Evolutionary conservation across 148 eudicot genomes (phyloP), one percentile per base, ranked within the genome.

Genomic region (Fallopia convolvulus): DNA sequence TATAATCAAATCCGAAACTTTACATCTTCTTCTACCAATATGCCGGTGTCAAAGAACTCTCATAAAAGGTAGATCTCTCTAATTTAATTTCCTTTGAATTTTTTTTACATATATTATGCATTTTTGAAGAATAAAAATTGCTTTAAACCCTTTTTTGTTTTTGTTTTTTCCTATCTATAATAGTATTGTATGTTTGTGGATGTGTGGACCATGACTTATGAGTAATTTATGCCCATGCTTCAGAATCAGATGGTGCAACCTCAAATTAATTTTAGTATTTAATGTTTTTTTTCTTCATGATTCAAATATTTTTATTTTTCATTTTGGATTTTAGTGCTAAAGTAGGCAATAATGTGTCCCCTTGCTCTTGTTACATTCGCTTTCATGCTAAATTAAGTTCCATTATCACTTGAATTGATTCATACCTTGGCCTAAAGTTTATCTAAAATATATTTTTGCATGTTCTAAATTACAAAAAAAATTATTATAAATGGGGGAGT

Each of bases 61-160:
- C 99, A 94, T 84, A 94, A 94, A 90, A 92, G 99, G 99, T 92
- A 60, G 23, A 55, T 55, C 61, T 55, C 61, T 55, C 26, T 7
- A 18, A 20, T 15, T 18, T 15, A 4, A 55, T 55, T 55, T 55
- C 23, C 20, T 55, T 5, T 55, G 70, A 63, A 8, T 63, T 30
- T 63, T 0, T 63, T 40, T 26, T 63, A 10, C 36, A 61, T 61
- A 58, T 47, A 47, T 44, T 52, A 52, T 36, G 44, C 42, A 13
- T 4, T 5, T 66, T 32, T 66, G 4, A 66, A 36, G 42, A 5
- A 23, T 30, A 13, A 2, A 61, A 23, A 7, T 61, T 33, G 70
- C 77, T 72, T 63, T 56, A 33, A n/a, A 39, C 6, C 47, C 68
- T 15, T 52, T 3, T 55, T 66, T 73, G 41, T 75, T 18, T 70